Percentiles rank a stretch among this genome's conserved stretches.
Conservation (phyloP, 2,329 filamentous ascomycete species). For the Knufia fluminis region DNA sequence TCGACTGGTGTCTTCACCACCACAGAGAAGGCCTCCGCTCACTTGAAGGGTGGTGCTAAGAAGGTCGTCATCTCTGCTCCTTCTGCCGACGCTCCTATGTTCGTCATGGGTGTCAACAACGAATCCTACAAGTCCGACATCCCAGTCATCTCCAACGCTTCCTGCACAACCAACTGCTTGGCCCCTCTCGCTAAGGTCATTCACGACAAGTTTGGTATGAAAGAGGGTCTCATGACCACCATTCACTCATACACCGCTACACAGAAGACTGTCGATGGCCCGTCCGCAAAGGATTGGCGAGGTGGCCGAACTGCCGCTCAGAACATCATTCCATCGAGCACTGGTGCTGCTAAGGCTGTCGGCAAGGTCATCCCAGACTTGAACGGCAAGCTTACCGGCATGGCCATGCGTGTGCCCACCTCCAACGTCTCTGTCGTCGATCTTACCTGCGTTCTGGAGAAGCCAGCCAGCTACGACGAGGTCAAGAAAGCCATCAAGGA, state of each 20-base stretch:
- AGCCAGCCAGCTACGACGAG: slow-evolving; percentile 62
- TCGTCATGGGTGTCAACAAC: slow-evolving; percentile 99
- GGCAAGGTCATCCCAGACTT: slow-evolving; percentile 98
- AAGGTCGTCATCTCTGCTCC: slow-evolving; percentile 68
- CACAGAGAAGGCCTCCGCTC: slow-evolving; percentile 85
- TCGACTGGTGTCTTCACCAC: slow-evolving; percentile 99
- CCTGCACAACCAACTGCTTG: slow-evolving; percentile 99
- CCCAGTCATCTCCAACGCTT: slow-evolving; percentile 96
- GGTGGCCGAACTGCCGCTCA: slow-evolving; percentile 96
- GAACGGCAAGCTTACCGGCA: slow-evolving; percentile 99
- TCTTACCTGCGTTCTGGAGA: slow-evolving; percentile 88
- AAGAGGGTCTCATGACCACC: slow-evolving; percentile 99
- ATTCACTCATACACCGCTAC: slow-evolving; percentile 99
- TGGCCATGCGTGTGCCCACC: slow-evolving; percentile 98
- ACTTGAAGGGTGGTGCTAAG: slow-evolving; percentile 96
- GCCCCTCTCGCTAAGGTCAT: slow-evolving; percentile 98
- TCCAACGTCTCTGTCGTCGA: slow-evolving; percentile 99
- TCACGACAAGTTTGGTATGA: slow-evolving; percentile 94
- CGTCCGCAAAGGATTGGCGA: slow-evolving; percentile 97
- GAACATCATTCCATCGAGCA: slow-evolving; percentile 99
- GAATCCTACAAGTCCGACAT: slow-evolving; percentile 83
- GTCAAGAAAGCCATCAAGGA: slow-evolving; percentile 91
- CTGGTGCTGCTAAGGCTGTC: slow-evolving; percentile 98
- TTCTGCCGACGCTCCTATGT: slow-evolving; percentile 85
- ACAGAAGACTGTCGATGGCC: slow-evolving; percentile 98